Base-by-base conservation (phyloP, 208 protist genomes). In the Spongospora subterranea region DNA sequence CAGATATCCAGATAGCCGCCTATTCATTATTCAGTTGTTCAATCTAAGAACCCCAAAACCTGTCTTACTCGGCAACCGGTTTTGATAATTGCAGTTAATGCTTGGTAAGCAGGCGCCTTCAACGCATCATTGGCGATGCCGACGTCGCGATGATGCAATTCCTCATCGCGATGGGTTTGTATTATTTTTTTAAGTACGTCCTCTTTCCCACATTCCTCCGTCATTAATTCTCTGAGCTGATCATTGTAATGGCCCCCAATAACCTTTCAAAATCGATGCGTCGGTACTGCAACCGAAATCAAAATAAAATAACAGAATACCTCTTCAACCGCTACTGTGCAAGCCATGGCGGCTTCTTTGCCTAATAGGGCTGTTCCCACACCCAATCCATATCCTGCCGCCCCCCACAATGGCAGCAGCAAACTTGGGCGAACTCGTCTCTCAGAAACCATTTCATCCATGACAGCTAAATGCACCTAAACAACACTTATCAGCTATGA, bases 301-400 rank as follows among this genome's bases (percentile, higher is more conserved):
- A 6, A 60, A 60, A 60, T 60, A 24, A 6, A 60, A 60, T 60
- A 60, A n/a, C 24, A 24, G 50, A 6, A 29, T 60, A 60, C 50
- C 6, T 91, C 94, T 77, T 95, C 94, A 38, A 95, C 94, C 0
- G 93, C 94, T 0, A 95, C 94, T 13, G 94, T 95, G 54, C 93
- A 94, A 6, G 94, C 94, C 94, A 95, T 95, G 0, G 94, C 94
- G 20, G 94, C 93, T 90, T 95, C 94, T 76, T 95, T 95, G 41
- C 94, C 94, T 88, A 95, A 77, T 11, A 95, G 53, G 0, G 93
- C 94, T 41, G 93, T 94, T 0, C 90, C 94, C 24, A 93, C 91
- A 13, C 91, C 88, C 0, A 93, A 77, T 0, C 91, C 94, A 88
- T 89, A 95, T 0, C 94, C 94, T 65, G 94, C 94, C 0, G 93